Base-by-base conservation (phyloP, 345 rosid species). In the Arabidopsis arenosa region DNA sequence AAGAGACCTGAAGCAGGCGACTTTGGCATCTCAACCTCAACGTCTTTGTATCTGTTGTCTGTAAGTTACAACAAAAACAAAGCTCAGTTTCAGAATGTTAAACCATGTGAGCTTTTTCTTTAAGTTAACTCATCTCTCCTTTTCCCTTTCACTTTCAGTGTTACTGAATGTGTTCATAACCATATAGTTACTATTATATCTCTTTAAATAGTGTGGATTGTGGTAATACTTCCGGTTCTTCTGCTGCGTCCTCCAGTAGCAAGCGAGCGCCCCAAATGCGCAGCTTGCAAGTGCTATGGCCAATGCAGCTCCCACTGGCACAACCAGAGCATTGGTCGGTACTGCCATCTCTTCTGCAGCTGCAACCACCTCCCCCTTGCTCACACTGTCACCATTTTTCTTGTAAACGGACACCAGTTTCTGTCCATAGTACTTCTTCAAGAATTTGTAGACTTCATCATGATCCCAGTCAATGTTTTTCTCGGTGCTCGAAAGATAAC, bases 221-320 rank as follows among this genome's bases (percentile, higher is more conserved):
- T 88, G 90, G 85, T 81, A 81, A 85, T 90, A 89, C 98, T 93
- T 95, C 80, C 93, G 88, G 80, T 84, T 95, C 89, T 95, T 95
- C 89, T 92, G 98, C 74, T 79, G 96, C 6, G 90, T 86, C 18
- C 98, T 91, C 98, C 99, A 95, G 89, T 89, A 95, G 82, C 97
- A 95, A 3, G 99, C 93, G 1, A 95, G 94, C 1, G 93, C 99
- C 70, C 99, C 98, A 36, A 95, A 92, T 35, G 93, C 98, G 77
- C 98, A 90, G 87, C 99, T 95, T 47, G 97, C 97, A 39, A 95
- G 81, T 33, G 98, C 98, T 71, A 95, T 89, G 6, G 99, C 99
- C 83, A 95, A 81, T 18, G 99, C 99, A 61, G 99, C 97, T 58
- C 98, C 99, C 15, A 90, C 80, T 4, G 97, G 99, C 72, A 92